Conservation (phyloP, 1,139 yeast genomes). For the Pichia sp. region DNA sequence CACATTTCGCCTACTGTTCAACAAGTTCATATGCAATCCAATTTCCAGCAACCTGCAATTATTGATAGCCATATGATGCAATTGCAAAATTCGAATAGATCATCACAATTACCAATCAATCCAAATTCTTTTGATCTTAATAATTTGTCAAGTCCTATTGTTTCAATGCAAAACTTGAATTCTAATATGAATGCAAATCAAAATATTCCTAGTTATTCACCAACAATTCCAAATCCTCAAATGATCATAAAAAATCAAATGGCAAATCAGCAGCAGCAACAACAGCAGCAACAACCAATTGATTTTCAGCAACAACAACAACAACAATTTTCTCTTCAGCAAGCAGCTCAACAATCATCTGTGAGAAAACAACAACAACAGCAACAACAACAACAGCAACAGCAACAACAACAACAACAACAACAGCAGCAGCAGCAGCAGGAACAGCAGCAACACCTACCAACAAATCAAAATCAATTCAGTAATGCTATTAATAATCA, state of each 20-base stretch:
- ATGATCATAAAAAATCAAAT: background rate
- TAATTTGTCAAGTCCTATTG: constrained; percentile 9
- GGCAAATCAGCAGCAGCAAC: constrained; percentile 6
- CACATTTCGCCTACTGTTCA: background rate
- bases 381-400: constrained; percentile 1
- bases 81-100: constrained; percentile 12
- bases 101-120: constrained; percentile 1
- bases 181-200: background rate
- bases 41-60: background rate
- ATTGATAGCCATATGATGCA: background rate
- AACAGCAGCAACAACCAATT: constrained; percentile 5
- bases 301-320: constrained; percentile 4
- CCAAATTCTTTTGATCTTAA: constrained; percentile 3
- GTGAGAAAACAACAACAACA: constrained; percentile 13
- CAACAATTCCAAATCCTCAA: constrained; percentile 12
- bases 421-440: background rate
- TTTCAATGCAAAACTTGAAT: constrained; percentile 10
- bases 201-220: constrained; percentile 8
- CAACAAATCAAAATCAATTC: constrained; percentile 30
- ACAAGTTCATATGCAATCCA: constrained; percentile 1
- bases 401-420: constrained; percentile 9
- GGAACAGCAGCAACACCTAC: constrained; percentile 20
- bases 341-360: constrained; percentile 10
- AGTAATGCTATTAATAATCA: constrained; percentile 12
- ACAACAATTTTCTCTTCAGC: constrained; percentile 6